A percentile compares a stretch with the other conserved stretches of the same genome.
These are phyloP conservation scores for Andrographis paniculata DNA, from an alignment of 305 asterid genomes.

Conservation along the genomic window DNA sequence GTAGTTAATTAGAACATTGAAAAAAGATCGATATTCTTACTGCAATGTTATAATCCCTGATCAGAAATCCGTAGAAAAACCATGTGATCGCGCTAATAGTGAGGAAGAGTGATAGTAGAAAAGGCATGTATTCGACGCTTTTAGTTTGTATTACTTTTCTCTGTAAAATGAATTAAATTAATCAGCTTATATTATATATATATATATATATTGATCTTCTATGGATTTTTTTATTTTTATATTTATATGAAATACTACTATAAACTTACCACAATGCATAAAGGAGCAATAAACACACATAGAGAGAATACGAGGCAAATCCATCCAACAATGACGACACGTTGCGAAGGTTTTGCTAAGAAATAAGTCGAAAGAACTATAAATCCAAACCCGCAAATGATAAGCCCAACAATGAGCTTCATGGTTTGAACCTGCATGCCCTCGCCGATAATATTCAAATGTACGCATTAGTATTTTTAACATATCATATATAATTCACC, in stretches of 20 bases:
- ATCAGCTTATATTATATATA: not conserved
- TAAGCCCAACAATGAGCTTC: slow-evolving; percentile 16
- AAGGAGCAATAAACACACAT: slow-evolving; percentile 28
- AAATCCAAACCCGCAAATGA: slow-evolving; percentile 21
- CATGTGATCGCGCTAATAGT: slow-evolving; percentile 24
- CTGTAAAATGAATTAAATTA: not conserved
- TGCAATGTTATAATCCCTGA: slow-evolving; percentile 24
- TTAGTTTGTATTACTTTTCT: slow-evolving; percentile 18
- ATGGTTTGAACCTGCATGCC: slow-evolving; percentile 17
- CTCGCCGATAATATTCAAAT: not conserved
- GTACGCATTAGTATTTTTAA: not conserved
- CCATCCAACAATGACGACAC: slow-evolving; percentile 23
- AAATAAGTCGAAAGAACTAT: slow-evolving; percentile 17
- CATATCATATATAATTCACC: too few species aligned
- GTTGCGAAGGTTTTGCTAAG: slow-evolving; percentile 14
- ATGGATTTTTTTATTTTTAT: too few species aligned
- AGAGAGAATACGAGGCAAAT: slow-evolving; percentile 26
- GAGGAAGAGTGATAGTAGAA: slow-evolving; percentile 25
- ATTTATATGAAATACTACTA: too few species aligned
- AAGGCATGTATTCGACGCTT: slow-evolving; percentile 29
- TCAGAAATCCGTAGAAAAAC: slow-evolving; percentile 23
- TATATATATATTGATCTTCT: too few species aligned
- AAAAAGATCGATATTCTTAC: slow-evolving; percentile 14
- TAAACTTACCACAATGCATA: slow-evolving; percentile 21
- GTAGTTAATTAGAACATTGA: not conserved